phyloP scores from a whole-genome alignment of 768 basidiomycete genomes.

The Coprinellus micaceus region DNA sequence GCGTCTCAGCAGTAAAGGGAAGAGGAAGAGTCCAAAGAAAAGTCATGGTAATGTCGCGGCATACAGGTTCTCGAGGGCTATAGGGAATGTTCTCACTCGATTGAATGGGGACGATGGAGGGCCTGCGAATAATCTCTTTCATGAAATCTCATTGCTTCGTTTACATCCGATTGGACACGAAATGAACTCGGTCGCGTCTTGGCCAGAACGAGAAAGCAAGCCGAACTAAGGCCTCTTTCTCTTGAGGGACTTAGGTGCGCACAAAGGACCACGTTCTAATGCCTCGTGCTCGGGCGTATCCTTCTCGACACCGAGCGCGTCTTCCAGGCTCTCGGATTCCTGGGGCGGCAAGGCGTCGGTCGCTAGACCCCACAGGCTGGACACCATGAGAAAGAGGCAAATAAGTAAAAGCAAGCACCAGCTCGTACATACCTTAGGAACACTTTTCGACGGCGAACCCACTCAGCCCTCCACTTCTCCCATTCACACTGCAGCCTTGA shows the following conservation, averaged over 20 bases:
- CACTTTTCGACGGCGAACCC: conserved; percentile 70
- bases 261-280: conserved; percentile 65
- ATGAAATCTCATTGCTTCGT: too few relatives aligned
- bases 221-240: conserved; percentile 34
- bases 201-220: not conserved
- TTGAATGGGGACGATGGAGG: too few relatives aligned
- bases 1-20: too few relatives aligned
- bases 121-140: too few relatives aligned
- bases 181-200: conserved; percentile 23
- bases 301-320: conserved; percentile 77
- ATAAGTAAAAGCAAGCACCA: conserved; percentile 3
- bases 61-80: too few relatives aligned
- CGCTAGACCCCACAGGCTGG: conserved; percentile 72
- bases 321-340: conserved; percentile 60
- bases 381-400: not conserved
- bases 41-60: too few relatives aligned
- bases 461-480: conserved; percentile 76
- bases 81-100: too few relatives aligned
- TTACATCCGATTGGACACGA: not conserved
- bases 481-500: conserved; percentile 69
- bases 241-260: conserved; percentile 43
- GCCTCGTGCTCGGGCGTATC: conserved; percentile 69
- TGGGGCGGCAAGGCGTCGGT: conserved; percentile 66
- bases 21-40: too few relatives aligned
- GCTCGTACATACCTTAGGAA: conserved; percentile 61